Conservation (phyloP, 345 rosid species). For the Excoecaria cochinchinensis region DNA sequence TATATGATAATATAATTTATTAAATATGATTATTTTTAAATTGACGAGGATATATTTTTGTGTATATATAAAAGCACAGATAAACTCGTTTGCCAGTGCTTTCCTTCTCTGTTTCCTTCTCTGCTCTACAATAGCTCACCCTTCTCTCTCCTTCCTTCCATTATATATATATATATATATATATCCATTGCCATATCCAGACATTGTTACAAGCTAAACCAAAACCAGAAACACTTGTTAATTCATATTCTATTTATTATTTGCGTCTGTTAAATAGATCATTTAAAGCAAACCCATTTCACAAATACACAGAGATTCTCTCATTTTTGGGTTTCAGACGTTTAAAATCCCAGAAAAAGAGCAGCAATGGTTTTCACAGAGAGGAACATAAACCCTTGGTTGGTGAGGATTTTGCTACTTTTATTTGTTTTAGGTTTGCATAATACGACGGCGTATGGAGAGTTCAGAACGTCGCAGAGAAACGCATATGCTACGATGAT, state of each 20-base stretch:
- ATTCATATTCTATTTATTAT: neutral
- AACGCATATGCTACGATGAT: conserved; percentile 98
- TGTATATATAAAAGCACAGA: neutral
- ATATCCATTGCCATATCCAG: neutral
- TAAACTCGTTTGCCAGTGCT: neutral
- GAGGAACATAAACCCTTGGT: neutral
- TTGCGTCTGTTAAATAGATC: neutral
- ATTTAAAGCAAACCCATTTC: neutral
- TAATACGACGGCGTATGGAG: conserved; percentile 27
- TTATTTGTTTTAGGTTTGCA: neutral
- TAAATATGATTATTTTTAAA: no score
- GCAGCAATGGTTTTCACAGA: neutral
- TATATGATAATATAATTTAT: no score
- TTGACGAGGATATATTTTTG: no score
- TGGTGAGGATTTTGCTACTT: conserved; percentile 5
- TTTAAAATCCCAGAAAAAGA: neutral
- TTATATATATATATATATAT: neutral
- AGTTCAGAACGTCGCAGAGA: conserved; percentile 30
- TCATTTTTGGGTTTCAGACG: neutral
- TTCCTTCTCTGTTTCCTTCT: neutral
- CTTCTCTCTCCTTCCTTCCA: neutral
- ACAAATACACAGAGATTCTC: neutral
- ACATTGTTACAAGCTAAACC: neutral
- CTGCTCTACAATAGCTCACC: neutral
- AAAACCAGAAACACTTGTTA: neutral